These are phyloP conservation scores for Purpureocillium takamizusanense DNA, from an alignment of 2,329 filamentous ascomycete species.

Conservation along the genomic window DNA sequence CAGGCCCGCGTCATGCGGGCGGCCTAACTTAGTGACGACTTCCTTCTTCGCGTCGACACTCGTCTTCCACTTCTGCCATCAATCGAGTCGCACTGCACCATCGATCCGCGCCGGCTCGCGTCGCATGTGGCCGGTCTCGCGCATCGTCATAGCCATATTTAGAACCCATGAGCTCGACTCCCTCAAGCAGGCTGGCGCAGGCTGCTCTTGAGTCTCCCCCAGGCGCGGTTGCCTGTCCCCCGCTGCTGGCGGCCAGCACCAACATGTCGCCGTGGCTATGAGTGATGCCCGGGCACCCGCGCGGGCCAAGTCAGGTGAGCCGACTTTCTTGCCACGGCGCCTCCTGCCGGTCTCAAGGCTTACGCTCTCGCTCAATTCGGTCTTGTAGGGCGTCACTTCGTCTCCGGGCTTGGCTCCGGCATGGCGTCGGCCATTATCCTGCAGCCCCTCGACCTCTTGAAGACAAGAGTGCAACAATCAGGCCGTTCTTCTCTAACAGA, in stretches of 20 bases:
- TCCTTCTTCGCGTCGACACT: no score
- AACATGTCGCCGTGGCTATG: slow-evolving; percentile 2
- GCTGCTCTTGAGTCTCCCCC: no score
- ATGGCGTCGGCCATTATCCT: slow-evolving; percentile 81
- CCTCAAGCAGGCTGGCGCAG: no score
- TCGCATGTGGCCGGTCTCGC: no score
- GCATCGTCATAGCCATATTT: no score
- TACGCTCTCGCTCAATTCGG: background rate
- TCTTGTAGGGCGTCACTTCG: slow-evolving; percentile 66
- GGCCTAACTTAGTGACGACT: no score
- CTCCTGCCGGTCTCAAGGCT: background rate
- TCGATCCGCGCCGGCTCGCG: no score
- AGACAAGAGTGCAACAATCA: slow-evolving; percentile 91
- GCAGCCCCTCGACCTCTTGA: slow-evolving; percentile 91
- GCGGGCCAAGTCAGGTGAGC: slow-evolving; percentile 8
- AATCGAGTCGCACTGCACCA: no score
- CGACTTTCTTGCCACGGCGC: no score
- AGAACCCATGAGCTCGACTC: background rate
- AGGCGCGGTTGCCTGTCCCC: no score
- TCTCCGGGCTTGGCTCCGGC: slow-evolving; percentile 80
- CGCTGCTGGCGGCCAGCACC: background rate
- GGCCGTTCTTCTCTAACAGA: slow-evolving; percentile 53
- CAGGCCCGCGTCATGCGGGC: no score
- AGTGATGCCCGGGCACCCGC: slow-evolving; percentile 8
- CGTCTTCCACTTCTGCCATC: no score